Base-by-base conservation (phyloP, 352 stramenopile species). In the Phytophthora sojae region DNA sequence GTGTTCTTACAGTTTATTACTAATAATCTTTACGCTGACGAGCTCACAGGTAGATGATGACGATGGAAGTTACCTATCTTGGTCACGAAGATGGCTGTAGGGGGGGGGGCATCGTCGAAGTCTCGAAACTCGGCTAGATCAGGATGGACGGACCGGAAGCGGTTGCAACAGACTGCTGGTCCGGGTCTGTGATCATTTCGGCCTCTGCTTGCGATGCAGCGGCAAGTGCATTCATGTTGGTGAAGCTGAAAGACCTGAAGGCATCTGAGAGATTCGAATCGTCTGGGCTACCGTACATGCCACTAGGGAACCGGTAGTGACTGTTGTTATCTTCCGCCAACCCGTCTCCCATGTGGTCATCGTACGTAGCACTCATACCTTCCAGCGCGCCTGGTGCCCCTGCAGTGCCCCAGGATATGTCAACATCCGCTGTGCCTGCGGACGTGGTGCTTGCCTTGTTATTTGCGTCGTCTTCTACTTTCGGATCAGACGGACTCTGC, bases 181-280 rank as follows among this genome's bases (percentile, higher is more conserved):
- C 70, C 6, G 73, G 71, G 55, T 89, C 77, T 0, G 79, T 77
- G 19, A 91, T 82, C 64, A 91, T 53, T 35, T 91, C 80, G 12
- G 89, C 89, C 79, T 96, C 88, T 1, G 82, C 83, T 69, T 85
- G 80, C 1, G 88, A 94, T 25, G 89, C 88, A 6, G 89, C 86
- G 9, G 83, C 86, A 17, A 96, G 74, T 17, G 89, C 89, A 21
- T 89, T 94, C 85, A 94, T 95, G 74, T 96, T 96, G 32, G 86
- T 96, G 62, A 90, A 94, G 73, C 86, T 94, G 60, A 96, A 95
- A 23, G 79, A 91, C 26, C 79, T 84, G 65, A 96, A 96, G 2
- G 76, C 79, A 66, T 93, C 82, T 3, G 71, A 74, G 15, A 86
- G 62, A 44, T 63, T 79, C 6, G 69, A 58, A 17, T 90, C 79